These are phyloP conservation scores for Phylloboletellus chloephorus DNA, from an alignment of 1,284 basidiomycete species.

Conservation along the genomic window DNA sequence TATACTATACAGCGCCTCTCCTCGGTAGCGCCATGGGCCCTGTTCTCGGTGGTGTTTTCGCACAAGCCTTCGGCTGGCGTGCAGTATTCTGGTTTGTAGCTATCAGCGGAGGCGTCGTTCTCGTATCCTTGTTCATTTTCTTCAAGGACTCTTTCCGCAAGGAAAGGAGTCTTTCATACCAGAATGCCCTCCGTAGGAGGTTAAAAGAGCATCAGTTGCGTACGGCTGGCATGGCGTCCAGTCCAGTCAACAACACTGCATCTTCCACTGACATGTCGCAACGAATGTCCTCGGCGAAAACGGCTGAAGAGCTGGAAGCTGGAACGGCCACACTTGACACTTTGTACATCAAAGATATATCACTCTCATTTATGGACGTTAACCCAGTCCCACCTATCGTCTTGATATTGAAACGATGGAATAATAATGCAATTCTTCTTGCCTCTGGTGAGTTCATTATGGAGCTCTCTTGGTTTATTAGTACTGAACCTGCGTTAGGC, in stretches of 20 bases:
- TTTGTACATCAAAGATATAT: constrained; percentile 38
- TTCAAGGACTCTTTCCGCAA: constrained; percentile 81
- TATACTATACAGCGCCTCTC: constrained; percentile 65
- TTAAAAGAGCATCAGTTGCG: constrained; percentile 5
- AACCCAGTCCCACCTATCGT: constrained; percentile 65
- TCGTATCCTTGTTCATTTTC: constrained; percentile 55
- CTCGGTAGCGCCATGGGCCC: constrained; percentile 65
- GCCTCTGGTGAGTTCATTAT: constrained; percentile 31
- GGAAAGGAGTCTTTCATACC: constrained; percentile 76
- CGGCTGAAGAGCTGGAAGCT: constrained; percentile 7
- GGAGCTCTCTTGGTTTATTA: not conserved
- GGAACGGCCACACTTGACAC: not conserved
- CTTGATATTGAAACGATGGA: constrained; percentile 54
- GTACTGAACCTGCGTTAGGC: constrained; percentile 36
- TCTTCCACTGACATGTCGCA: constrained; percentile 4
- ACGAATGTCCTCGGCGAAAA: not conserved
- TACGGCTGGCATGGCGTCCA: not conserved
- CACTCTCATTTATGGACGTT: constrained; percentile 61
- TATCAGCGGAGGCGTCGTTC: constrained; percentile 53
- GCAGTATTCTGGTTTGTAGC: constrained; percentile 80
- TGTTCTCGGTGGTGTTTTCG: constrained; percentile 65
- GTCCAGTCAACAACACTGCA: not conserved
- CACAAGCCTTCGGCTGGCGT: constrained; percentile 71
- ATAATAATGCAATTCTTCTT: constrained; percentile 64
- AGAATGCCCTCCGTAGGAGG: constrained; percentile 45